Evolutionary conservation across 2,329 filamentous ascomycete genomes (phyloP), one percentile per base, ranked within the genome.

Genomic region (Beauveria sp.): DNA sequence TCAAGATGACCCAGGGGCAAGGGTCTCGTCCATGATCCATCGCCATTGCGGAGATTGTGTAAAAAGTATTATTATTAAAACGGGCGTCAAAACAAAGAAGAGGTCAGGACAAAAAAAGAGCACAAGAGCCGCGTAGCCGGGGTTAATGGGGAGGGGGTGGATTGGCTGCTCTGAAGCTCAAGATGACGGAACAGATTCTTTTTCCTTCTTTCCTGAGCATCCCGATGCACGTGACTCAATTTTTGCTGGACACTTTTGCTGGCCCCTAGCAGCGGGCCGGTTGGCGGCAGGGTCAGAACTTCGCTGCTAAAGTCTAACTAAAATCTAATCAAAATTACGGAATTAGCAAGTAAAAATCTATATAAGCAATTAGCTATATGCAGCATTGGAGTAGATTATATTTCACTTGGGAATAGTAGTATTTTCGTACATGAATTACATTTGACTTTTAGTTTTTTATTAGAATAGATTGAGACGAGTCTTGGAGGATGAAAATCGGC

Each of bases 11-110:
- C 88, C 89, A 98, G 61, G 95, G 95, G 78, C 95, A 98, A 65
- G 95, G 95, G 78, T 98, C 95, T 79, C 95, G 86, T 66, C 90
- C 89, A 82, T 98, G 95, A 86, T 99, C 93, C 89, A 96, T 95
- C 58, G 67, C 65, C 51, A 58, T 62, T 63, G 58, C 46, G 51
- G 56, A 52, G 14, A 14, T 7, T 46, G 14, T 60, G 42, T 43
- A 24, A 24, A 34, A 10, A 20, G n/a, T 40, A 60, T 60, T 53
- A 53, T 46, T 54, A 60, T 60, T 52, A 56, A 20, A 40, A 51
- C 22, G 4, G 57, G 50, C 40, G 60, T 20, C 51, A 24, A 55
- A 42, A 28, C 30, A 26, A 40, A 56, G 24, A 40, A 34, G 12
- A 49, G 30, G 6, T 16, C 50, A 54, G 38, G 20, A 49, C 24